phyloP scores from a whole-genome alignment of 345 rosid species.

The Physaria fendleri region DNA sequence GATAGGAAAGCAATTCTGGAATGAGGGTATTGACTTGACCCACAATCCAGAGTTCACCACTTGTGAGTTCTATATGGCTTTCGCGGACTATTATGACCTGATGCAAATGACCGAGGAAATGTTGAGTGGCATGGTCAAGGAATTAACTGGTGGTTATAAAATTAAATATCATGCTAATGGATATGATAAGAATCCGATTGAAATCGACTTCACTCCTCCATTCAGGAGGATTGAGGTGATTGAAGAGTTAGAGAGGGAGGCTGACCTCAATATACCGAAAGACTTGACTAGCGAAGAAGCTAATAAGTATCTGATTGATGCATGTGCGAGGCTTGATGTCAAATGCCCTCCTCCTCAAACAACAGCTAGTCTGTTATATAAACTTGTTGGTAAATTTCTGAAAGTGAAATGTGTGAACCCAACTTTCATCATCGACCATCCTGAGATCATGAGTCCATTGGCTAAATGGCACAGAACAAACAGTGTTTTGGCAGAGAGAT shows the following conservation, averaged over 20 bases:
- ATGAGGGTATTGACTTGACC: constrained; percentile 92
- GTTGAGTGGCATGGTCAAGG: constrained; percentile 87
- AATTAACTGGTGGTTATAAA: constrained; percentile 73
- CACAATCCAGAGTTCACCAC: constrained; percentile 95
- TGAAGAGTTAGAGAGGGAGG: constrained; percentile 76
- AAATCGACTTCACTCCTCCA: constrained; percentile 87
- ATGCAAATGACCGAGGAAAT: constrained; percentile 73
- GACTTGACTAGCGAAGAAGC: constrained; percentile 80
- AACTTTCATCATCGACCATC: constrained; percentile 75
- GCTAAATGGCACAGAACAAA: constrained; percentile 55
- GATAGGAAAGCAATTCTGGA: constrained; percentile 90
- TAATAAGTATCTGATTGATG: constrained; percentile 63
- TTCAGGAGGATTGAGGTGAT: constrained; percentile 96
- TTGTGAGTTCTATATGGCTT: constrained; percentile 97
- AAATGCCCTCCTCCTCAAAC: constrained; percentile 95
- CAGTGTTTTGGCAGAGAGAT: constrained; percentile 78
- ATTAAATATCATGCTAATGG: constrained; percentile 78
- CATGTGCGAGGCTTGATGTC: constrained; percentile 65
- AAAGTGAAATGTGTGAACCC: constrained; percentile 94
- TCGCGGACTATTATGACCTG: constrained; percentile 78
- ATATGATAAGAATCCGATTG: constrained; percentile 67
- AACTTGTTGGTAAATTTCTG: constrained; percentile 91
- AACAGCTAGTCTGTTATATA: constrained; percentile 78
- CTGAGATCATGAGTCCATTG: constrained; percentile 31
- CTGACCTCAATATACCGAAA: constrained; percentile 80